Base-by-base conservation (phyloP, 306 rosid genomes). In the Vigna hirtella region DNA sequence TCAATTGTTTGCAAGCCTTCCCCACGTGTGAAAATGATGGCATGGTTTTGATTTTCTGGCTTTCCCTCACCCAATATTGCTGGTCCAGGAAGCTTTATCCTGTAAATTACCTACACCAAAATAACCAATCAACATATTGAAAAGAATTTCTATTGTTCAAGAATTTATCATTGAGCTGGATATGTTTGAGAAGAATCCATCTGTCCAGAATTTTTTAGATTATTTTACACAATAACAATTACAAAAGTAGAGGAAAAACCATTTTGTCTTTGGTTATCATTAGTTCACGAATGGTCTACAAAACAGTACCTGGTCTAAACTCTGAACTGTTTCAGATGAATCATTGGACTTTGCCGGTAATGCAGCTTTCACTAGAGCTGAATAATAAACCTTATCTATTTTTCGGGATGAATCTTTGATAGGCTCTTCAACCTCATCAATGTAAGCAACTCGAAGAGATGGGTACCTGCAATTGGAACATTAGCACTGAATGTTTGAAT, bases 41-140 rank as follows among this genome's bases (percentile, higher is more conserved):
- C 98, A 81, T 95, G 98, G 75, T 95, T 95, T 85, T 95, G 98
- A 88, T 92, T 95, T 85, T 95, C 98, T 68, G 98, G 98, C 85
- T 95, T 95, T 36, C 98, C 98, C 85, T 87, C 98, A 48, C 98
- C 98, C 85, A 92, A 78, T n/a, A 95, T 87, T 22, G 98, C 97
- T 45, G 91, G 90, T 66, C 98, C 98, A n/a, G 98, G 98, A 80
- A 95, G 97, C 90, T 89, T 95, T 88, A 95, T 91, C 81, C 73
- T 84, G 76, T 92, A 95, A 72, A 95, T 91, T 59, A 80, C 90
- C 98, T 95, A 77, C 80, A 82, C 20, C 81, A 79, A 76, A 72
- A 73, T 38, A 81, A 70, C 77, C 26, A 76, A 77, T 62, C 5
- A 42, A 58, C 63, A 73, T 78, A 64, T 80, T 59, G 20, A 69